These are phyloP conservation scores for Jatropha podagrica DNA, from an alignment of 441 rosid genomes.

Conservation along the genomic window DNA sequence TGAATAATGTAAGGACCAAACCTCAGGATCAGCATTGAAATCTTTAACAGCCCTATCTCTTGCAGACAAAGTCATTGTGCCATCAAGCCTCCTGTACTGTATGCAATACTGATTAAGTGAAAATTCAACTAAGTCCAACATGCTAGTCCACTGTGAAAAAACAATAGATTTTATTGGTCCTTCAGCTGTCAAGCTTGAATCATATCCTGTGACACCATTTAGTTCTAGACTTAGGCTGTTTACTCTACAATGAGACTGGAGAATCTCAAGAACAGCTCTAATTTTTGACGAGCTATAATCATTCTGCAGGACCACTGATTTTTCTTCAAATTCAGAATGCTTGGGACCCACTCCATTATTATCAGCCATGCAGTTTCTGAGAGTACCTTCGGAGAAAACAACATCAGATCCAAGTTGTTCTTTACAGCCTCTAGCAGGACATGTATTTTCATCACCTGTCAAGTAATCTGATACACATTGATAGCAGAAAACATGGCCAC, in stretches of 20 bases:
- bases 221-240: constrained; percentile 35
- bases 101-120: constrained; percentile 47
- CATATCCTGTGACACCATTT: constrained; percentile 33
- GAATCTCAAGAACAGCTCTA: constrained; percentile 70
- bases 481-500: constrained; percentile 90
- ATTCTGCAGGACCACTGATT: constrained; percentile 40
- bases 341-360: constrained; percentile 39
- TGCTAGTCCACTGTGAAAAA: constrained; percentile 96
- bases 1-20: constrained; percentile 31
- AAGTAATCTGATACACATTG: constrained; percentile 77
- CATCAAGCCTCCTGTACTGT: constrained; percentile 85
- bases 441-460: constrained; percentile 76
- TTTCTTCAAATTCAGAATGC: constrained; percentile 37
- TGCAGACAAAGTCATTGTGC: constrained; percentile 73
- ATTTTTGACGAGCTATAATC: constrained; percentile 76
- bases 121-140: constrained; percentile 80
- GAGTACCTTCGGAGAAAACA: constrained; percentile 72
- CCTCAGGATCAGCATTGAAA: constrained; percentile 73
- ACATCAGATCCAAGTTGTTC: constrained; percentile 70
- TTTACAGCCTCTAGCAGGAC: constrained; percentile 72
- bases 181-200: constrained; percentile 38
- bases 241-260: constrained; percentile 46
- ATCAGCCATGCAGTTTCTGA: constrained; percentile 51
- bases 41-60: constrained; percentile 88
- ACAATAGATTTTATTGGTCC: constrained; percentile 75